Percentiles rank a stretch among this genome's conserved stretches.
phyloP scores from a whole-genome alignment of 192 early-diverging fungal species.

The Dissophora ornata region DNA sequence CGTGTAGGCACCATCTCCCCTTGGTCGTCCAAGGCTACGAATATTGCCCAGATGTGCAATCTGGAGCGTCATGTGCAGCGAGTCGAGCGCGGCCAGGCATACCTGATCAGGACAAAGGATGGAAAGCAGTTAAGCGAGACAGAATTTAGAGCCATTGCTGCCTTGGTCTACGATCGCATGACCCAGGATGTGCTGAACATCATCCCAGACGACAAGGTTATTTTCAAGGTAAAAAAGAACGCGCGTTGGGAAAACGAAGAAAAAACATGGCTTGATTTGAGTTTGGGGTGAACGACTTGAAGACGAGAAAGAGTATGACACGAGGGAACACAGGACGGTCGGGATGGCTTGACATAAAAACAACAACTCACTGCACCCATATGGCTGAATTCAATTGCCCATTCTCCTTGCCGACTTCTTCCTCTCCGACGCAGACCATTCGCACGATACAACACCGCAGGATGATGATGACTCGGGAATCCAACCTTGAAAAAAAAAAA shows the following conservation, averaged over 20 bases:
- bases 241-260: background rate
- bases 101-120: slow-evolving; percentile 65
- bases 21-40: slow-evolving; percentile 99
- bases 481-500: slow-evolving; percentile 16
- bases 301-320: no score
- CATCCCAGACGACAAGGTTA: slow-evolving; percentile 70
- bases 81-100: slow-evolving; percentile 91
- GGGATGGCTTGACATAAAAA: no score
- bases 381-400: no score
- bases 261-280: no score
- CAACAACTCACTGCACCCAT: no score
- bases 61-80: slow-evolving; percentile 76
- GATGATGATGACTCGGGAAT: background rate
- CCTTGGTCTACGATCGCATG: slow-evolving; percentile 92
- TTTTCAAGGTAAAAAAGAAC: slow-evolving; percentile 71
- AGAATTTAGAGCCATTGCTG: slow-evolving; percentile 62
- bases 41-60: slow-evolving; percentile 94
- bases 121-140: slow-evolving; percentile 43
- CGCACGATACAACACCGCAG: no score
- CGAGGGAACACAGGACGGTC: no score
- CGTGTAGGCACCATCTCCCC: slow-evolving; percentile 97
- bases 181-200: slow-evolving; percentile 80
- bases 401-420: no score
- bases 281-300: no score
- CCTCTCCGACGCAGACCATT: no score